phyloP scores from a whole-genome alignment of 805 yeast species.

The Ogataea sp. region DNA sequence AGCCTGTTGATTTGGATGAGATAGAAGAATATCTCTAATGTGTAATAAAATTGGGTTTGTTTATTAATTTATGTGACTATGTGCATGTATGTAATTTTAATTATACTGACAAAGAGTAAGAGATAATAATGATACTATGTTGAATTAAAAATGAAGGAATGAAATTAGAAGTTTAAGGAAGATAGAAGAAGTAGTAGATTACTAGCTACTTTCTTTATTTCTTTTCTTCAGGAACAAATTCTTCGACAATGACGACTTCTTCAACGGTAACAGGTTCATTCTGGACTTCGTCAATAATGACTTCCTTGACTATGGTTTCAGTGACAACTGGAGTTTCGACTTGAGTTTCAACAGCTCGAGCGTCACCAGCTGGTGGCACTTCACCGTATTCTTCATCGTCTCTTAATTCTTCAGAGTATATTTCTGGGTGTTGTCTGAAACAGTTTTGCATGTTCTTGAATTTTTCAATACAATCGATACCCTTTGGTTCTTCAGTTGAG shows the following conservation, averaged over 20 bases:
- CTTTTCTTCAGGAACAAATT: neutral
- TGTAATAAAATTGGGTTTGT: neutral
- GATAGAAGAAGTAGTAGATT: too few species aligned
- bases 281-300: slow-evolving; percentile 10
- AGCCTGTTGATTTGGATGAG: slow-evolving; percentile 34
- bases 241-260: slow-evolving; percentile 8
- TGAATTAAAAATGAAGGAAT: too few species aligned
- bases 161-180: too few species aligned
- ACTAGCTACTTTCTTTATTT: neutral
- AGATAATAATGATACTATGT: neutral
- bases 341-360: slow-evolving; percentile 3
- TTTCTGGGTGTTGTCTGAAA: slow-evolving; percentile 88
- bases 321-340: slow-evolving; percentile 8
- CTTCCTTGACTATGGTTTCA: slow-evolving; percentile 7
- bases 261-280: slow-evolving; percentile 7
- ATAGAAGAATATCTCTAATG: slow-evolving; percentile 5
- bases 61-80: neutral
- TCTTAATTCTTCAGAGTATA: slow-evolving; percentile 83
- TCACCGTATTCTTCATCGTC: slow-evolving; percentile 54
- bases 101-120: too few species aligned
- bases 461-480: slow-evolving; percentile 87
- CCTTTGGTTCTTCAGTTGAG: slow-evolving; percentile 93
- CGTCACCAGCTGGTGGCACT: slow-evolving; percentile 11
- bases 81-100: neutral
- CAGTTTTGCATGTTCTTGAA: slow-evolving; percentile 91